Evolutionary conservation across 306 rosid species (phyloP).

Genomic region (Inga oerstediana): DNA sequence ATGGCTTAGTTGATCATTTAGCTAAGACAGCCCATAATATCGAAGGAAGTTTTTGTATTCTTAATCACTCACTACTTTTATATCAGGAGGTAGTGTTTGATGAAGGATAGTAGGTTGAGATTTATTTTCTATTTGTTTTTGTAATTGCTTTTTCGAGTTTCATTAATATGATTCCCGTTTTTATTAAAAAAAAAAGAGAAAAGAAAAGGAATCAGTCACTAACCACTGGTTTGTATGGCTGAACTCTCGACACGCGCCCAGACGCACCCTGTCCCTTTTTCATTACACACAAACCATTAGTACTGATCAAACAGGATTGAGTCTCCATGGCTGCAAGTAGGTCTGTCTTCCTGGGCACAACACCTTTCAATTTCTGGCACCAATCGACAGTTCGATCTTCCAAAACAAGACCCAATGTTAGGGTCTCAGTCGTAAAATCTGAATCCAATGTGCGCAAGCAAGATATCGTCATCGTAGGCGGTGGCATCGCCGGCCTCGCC

Average conservation of each 20-base stretch:
- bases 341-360: slow-evolving; percentile 32
- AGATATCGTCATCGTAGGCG: slow-evolving; percentile 73
- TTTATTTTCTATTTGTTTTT: no score
- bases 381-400: slow-evolving; percentile 10
- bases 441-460: slow-evolving; percentile 48
- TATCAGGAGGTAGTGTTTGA: no score
- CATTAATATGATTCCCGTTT: no score
- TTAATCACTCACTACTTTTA: no score
- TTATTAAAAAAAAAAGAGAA: no score
- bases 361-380: slow-evolving; percentile 16
- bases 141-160: no score
- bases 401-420: slow-evolving; percentile 32
- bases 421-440: slow-evolving; percentile 33
- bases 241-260: neutral
- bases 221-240: neutral
- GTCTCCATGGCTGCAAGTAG: slow-evolving; percentile 38
- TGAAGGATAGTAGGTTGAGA: no score
- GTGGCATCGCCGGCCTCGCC: slow-evolving; percentile 73
- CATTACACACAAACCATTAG: neutral
- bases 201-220: no score
- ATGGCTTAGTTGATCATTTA: no score
- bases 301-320: neutral
- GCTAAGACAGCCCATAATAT: no score
- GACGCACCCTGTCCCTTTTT: neutral
- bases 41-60: no score